Evolutionary conservation across 2,329 filamentous ascomycete species (phyloP), one percentile per base, ranked within the genome.

Genomic region (Claviceps arundinis): DNA sequence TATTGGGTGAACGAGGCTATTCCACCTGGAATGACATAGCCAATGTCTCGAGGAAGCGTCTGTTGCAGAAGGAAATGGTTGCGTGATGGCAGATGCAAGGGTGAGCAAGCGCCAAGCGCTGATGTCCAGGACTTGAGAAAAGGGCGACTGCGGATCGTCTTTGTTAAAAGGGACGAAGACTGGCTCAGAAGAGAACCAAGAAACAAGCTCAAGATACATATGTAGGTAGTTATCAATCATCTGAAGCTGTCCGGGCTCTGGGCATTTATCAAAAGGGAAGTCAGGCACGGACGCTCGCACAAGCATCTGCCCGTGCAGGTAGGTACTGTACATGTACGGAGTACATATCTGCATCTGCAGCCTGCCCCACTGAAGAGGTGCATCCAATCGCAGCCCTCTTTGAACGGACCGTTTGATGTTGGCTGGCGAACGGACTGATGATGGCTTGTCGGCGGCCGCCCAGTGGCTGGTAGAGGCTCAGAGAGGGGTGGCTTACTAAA

Each of bases 31-130:
- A 48, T 52, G 46, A 17, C 46, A 40, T 37, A 8, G 46, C 50
- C 38, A 30, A 24, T 52, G 50, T 52, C 50, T 52, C 46, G 38
- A 43, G 16, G 6, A 42, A n/a, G 42, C 24, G 11, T 34, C 34
- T 30, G 19, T 47, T 37, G 19, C 5, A 19, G 17, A 13, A 26
- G 19, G 8, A 41, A 30, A 4, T 16, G 16, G 47, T 13, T 30
- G 4, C 13, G 3, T 41, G 48, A 30, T 9, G 13, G 26, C 49
- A 16, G 42, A 50, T 43, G 38, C 42, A 38, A 50, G 48, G 17
- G 30, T 16, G 30, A 22, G 46, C 42, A 16, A 24, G 1, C 8
- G 22, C 17, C 42, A 16, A 24, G 1, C 8, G 22, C 17, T 16
- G 47, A 6, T 38, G 34, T 9, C 14, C 34, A 40, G 22, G 11